phyloP scores from a whole-genome alignment of 805 yeast species.

The Candida morakotiae region DNA sequence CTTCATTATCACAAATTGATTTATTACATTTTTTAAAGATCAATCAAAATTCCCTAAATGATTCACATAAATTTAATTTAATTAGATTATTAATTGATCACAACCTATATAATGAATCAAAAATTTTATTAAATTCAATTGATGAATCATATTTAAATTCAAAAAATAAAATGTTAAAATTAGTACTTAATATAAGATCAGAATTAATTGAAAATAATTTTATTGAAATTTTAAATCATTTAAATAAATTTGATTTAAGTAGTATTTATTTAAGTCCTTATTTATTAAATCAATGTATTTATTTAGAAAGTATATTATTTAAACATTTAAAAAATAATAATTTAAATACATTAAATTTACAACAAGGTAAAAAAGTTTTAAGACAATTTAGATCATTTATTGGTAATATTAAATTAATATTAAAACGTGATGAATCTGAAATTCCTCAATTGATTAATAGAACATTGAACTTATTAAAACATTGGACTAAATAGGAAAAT shows the following conservation, averaged over 20 bases:
- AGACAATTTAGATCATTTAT: constrained; percentile 24
- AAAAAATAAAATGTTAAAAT: constrained; percentile 20
- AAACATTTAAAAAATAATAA: background rate
- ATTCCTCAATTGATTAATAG: constrained; percentile 15
- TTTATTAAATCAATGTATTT: constrained; percentile 27
- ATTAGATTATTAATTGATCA: constrained; percentile 28
- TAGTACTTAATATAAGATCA: constrained; percentile 23
- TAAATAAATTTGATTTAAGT: constrained; percentile 27
- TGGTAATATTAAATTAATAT: constrained; percentile 31
- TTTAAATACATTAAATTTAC: background rate
- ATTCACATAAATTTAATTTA: constrained; percentile 25
- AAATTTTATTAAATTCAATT: constrained; percentile 19
- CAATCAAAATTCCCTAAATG: constrained; percentile 14
- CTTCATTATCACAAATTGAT: constrained; percentile 14
- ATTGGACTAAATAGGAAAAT: constrained; percentile 17
- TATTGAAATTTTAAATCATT: constrained; percentile 12
- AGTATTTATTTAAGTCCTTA: constrained; percentile 21
- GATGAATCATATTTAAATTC: constrained; percentile 21
- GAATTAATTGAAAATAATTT: constrained; percentile 16
- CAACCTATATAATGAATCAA: constrained; percentile 20
- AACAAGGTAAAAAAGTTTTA: constrained; percentile 6
- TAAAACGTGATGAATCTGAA: constrained; percentile 29
- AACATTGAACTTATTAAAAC: constrained; percentile 21
- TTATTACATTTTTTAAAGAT: constrained; percentile 13
- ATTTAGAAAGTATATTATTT: constrained; percentile 18